Evolutionary conservation across 805 yeast genomes (phyloP).

Genomic region (Sporopachydermia quercuum): DNA sequence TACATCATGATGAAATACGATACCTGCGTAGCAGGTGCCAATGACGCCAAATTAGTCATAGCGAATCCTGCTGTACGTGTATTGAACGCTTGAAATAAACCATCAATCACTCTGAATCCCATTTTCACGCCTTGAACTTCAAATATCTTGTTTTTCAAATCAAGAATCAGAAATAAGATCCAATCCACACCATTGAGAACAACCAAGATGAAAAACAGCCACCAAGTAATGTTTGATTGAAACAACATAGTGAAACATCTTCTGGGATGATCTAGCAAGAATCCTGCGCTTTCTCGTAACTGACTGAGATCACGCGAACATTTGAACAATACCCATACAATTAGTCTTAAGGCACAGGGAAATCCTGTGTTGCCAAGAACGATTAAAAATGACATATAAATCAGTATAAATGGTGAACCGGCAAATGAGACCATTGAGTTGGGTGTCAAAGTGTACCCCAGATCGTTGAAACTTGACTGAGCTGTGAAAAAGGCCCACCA

Average conservation of each 20-base stretch:
- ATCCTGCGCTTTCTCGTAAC: slow-evolving; percentile 63
- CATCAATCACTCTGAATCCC: slow-evolving; percentile 65
- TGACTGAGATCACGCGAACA: slow-evolving; percentile 48
- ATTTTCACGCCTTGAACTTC: slow-evolving; percentile 39
- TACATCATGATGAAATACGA: slow-evolving; percentile 96
- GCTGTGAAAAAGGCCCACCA: slow-evolving; percentile 94
- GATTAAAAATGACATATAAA: slow-evolving; percentile 54
- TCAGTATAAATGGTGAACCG: slow-evolving; percentile 45
- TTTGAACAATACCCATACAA: slow-evolving; percentile 69
- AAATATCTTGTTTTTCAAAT: slow-evolving; percentile 30
- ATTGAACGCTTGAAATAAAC: slow-evolving; percentile 79
- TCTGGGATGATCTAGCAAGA: slow-evolving; percentile 87
- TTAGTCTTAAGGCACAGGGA: slow-evolving; percentile 67
- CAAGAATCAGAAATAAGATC: slow-evolving; percentile 66
- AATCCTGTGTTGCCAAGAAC: slow-evolving; percentile 92
- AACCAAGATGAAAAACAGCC: slow-evolving; percentile 68
- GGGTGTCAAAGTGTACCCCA: slow-evolving; percentile 72
- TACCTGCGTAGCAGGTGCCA: slow-evolving; percentile 88
- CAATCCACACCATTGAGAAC: slow-evolving; percentile 64
- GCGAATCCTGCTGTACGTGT: slow-evolving; percentile 92
- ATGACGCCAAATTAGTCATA: slow-evolving; percentile 47
- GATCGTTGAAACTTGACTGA: slow-evolving; percentile 67
- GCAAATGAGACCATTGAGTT: slow-evolving; percentile 63
- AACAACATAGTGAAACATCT: slow-evolving; percentile 89
- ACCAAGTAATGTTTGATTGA: slow-evolving; percentile 91